Base-by-base conservation (phyloP, 2,329 filamentous ascomycete species). In the Macroventuria anomochaeta region DNA sequence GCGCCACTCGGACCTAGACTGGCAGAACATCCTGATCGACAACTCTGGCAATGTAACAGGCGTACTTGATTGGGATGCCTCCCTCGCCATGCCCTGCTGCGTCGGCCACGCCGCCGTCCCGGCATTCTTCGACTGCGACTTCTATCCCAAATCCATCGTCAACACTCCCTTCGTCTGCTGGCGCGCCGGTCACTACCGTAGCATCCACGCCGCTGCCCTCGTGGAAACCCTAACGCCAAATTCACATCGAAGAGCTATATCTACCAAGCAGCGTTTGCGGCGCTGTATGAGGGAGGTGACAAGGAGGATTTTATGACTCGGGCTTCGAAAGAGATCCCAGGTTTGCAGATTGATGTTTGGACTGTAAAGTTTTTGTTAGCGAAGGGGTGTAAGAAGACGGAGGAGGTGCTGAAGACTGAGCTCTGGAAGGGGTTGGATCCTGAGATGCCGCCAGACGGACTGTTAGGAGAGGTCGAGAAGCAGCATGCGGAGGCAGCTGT, bases 21-120 rank as follows among this genome's bases (percentile, higher is more conserved):
- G 57, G 7, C 60, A 68, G 15, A 70, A 70, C 50, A 63, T 68
- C 25, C 44, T 67, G 4, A 49, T 55, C 23, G 55, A 63, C 34
- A 39, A 47, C 5, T 29, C 26, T 1, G 62, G 62, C 13, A 41
- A 60, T 13, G 46, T 65, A 0, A 61, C 55, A 0, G 67, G 59
- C 5, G 61, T 71, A 28, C 39, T 69, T 6, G 57, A 62, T 25
- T 62, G 59, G 59, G 53, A 62, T 17, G 46, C 38, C 4, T 44
- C 46, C 4, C 32, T 51, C 11, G 34, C 55, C 4, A 46, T 48
- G 10, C 57, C 59, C 8, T 59, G 59, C 26, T 62, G 59, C 11
- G 32, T 57, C 7, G 55, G 41, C 31, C 48, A 46, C 37, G 41
- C 55, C 1, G 23, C 52, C 0, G 52, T 57, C n/a, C 53, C 59